phyloP scores from a whole-genome alignment of 1,139 yeast genomes.

The Magnusiomyces fungicola region DNA sequence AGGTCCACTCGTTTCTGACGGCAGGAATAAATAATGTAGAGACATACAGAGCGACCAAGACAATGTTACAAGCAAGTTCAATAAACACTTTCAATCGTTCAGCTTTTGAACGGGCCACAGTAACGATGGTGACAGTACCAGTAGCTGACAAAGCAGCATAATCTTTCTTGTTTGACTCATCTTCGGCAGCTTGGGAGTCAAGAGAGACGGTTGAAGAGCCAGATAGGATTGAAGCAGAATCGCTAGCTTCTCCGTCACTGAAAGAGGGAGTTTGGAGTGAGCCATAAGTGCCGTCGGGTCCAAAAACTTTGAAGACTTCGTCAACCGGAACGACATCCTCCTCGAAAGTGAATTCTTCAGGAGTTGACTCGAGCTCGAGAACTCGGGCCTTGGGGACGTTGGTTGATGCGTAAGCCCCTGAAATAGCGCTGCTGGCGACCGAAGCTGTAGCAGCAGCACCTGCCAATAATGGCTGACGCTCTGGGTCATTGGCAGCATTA shows the following conservation, averaged over 20 bases:
- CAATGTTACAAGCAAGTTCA: slow-evolving; percentile 22
- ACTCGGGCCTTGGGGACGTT: not conserved
- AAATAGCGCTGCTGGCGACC: too few relatives aligned
- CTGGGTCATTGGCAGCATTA: not conserved
- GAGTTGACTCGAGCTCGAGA: not conserved
- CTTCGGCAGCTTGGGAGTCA: not conserved
- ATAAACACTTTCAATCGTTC: slow-evolving; percentile 25
- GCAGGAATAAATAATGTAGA: slow-evolving; percentile 36
- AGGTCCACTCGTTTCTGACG: slow-evolving; percentile 37
- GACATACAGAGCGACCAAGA: slow-evolving; percentile 21
- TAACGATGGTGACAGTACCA: slow-evolving; percentile 18
- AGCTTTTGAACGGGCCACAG: slow-evolving; percentile 24
- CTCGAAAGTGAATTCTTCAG: not conserved
- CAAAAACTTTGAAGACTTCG: not conserved
- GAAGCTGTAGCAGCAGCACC: not conserved
- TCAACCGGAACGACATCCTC: not conserved
- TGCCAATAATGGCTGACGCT: not conserved
- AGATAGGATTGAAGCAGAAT: slow-evolving; percentile 1
- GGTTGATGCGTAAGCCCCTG: not conserved
- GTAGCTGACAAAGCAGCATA: not conserved
- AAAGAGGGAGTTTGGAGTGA: not conserved
- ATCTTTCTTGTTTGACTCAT: not conserved
- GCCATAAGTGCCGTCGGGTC: not conserved
- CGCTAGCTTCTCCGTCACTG: not conserved
- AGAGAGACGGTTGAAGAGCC: not conserved